Base-by-base conservation (phyloP, 331 rosid genomes). In the Acacia pycnantha region DNA sequence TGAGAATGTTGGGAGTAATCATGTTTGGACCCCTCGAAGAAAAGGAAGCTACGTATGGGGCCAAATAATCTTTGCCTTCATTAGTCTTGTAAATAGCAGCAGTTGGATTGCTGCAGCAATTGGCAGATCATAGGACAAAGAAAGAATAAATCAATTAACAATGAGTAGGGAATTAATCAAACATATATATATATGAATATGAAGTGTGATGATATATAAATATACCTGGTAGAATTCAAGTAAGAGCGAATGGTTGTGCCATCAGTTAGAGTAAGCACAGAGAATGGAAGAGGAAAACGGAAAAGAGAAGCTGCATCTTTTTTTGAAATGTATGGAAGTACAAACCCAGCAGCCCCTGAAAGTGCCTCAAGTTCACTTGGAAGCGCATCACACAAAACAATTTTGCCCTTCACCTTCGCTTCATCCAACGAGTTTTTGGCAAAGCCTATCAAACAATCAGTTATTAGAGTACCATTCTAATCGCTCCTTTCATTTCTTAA, bases 11-110 rank as follows among this genome's bases (percentile, higher is more conserved):
- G 18, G 10, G 70, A 13, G 84, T 62, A 48, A 11, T 29, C 10
- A 79, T 72, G 71, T 74, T 82, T 15, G 84, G 88, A 8, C 88
- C 88, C 27, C 88, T 79, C 0, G 88, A 82, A 29, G 86, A 85
- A 43, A 74, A 85, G 16, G 54, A 11, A 26, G 43, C 86, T 1
- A 85, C 12, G 1, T 18, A 24, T n/a, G 84, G 86, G 71, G 86
- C 81, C 9, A 27, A 54, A 21, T 73, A 31, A 72, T 87, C 84
- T 3, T 64, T 81, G 3, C 19, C 50, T 33, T 73, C 76, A 1
- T 29, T 7, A 29, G 81, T 87, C 79, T 51, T 84, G 13, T 47
- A 77, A 21, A 87, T 79, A 1, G 79, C 58, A 0, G 79, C 86
- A 3, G 81, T 70, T 14, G 87, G 59, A 37, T 33, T 11, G 0